A percentile compares a stretch with the other conserved stretches of the same genome.
Conservation (phyloP, 306 rosid genomes). For the Herpetospermum pedunculosum region DNA sequence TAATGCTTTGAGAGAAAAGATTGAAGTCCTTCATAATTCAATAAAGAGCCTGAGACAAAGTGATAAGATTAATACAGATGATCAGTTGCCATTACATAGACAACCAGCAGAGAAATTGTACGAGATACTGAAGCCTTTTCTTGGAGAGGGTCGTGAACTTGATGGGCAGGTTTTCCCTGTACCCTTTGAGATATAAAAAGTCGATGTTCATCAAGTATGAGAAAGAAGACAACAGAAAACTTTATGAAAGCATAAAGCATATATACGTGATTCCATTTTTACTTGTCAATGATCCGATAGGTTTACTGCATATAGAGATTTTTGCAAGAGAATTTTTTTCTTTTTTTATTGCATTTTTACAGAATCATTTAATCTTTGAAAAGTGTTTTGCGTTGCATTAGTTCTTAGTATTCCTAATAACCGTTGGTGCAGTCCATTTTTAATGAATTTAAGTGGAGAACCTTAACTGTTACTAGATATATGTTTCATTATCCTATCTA, state of each 20-base stretch:
- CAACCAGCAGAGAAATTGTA: slow-evolving; percentile 40
- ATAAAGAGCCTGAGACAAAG: slow-evolving; percentile 31
- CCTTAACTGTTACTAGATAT: not conserved
- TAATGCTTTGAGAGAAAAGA: slow-evolving; percentile 38
- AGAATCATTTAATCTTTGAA: not conserved
- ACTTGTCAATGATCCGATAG: not conserved
- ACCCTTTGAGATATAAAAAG: slow-evolving; percentile 2
- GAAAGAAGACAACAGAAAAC: not conserved
- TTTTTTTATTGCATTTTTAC: not conserved
- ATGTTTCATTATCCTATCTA: not conserved
- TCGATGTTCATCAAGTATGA: not conserved
- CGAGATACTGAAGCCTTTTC: slow-evolving; percentile 40
- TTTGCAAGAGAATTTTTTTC: not conserved
- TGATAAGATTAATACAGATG: slow-evolving; percentile 13
- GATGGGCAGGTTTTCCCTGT: slow-evolving; percentile 37
- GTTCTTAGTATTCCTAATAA: not conserved
- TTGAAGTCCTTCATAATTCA: slow-evolving; percentile 26
- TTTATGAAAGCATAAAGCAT: slow-evolving; percentile 1
- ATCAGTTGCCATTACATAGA: slow-evolving; percentile 20
- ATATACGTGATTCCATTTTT: not conserved
- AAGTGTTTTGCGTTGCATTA: not conserved
- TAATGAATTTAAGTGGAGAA: not conserved
- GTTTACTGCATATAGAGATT: not conserved
- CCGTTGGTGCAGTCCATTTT: not conserved
- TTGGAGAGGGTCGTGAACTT: slow-evolving; percentile 17